Evolutionary conservation across 768 basidiomycete genomes (phyloP), one percentile per base, ranked within the genome.

Genomic region (Lentinus brumalis): DNA sequence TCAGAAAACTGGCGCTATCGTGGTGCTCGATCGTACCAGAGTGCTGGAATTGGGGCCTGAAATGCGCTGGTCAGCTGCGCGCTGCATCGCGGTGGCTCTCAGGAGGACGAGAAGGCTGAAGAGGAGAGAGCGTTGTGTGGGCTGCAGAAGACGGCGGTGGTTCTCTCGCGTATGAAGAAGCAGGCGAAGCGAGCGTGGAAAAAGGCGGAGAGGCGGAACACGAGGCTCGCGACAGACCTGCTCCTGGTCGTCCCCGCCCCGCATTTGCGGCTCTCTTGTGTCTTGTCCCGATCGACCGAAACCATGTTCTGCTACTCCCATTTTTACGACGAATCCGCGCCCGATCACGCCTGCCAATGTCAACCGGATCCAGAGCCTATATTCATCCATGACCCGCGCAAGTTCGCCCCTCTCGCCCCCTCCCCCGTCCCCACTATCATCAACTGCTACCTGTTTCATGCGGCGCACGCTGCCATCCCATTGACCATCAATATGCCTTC

Each of bases 321-420:
- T 46, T 53, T 55, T 32, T 56, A 54, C 60, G 60, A 61, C 40
- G 60, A 56, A 44, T 10, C 30, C 60, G 59, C 29, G 46, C 47
- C 49, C 51, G 62, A 63, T 56, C 57, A 63, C 40, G 14, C 49
- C 60, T 61, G 60, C 53, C 53, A 63, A 50, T 39, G 62, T 56
- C 53, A 63, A 41, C 54, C 62, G 57, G 62, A 59, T 63, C 62
- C 62, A 59, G 58, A 56, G 38, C 40, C 57, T 59, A 59, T 63
- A 59, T 63, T 59, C 62, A 56, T 46, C 40, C 61, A 58, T 45
- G 55, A 61, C 57, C 46, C 56, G 41, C 56, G 56, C 61, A 35
- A 8, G 30, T 51, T 32, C 52, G 44, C 52, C 45, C 52, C 52
- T 46, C 52, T 38, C 31, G 12, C 26, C 45, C 42, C 30, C 52